These are phyloP conservation scores for Mimosa pudica DNA, from an alignment of 306 rosid genomes.

Conservation along the genomic window DNA sequence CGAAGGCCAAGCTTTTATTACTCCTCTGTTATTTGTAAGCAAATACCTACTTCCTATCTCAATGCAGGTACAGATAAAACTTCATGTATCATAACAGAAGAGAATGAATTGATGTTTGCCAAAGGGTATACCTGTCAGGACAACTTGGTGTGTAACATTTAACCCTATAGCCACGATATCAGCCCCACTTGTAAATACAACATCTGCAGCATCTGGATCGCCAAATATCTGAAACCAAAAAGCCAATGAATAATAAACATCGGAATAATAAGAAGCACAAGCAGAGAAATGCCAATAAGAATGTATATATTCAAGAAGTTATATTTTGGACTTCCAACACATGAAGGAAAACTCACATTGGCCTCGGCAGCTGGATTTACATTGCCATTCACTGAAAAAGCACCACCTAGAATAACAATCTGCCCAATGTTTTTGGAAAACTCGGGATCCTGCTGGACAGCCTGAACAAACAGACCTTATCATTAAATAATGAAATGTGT, in stretches of 20 bases:
- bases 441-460: constrained; percentile 78
- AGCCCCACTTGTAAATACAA: constrained; percentile 85
- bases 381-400: constrained; percentile 90
- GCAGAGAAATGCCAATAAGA: background rate
- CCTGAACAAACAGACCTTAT: constrained; percentile 47
- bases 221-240: constrained; percentile 67
- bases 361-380: constrained; percentile 97
- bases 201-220: constrained; percentile 96
- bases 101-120: background rate
- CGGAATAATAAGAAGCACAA: background rate
- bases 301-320: background rate
- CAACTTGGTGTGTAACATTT: constrained; percentile 91
- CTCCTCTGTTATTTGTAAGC: background rate
- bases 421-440: constrained; percentile 69
- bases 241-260: background rate
- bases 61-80: background rate
- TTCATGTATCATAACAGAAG: background rate
- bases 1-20: background rate
- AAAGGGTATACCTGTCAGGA: constrained; percentile 60
- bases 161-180: constrained; percentile 78
- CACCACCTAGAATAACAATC: constrained; percentile 88
- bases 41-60: background rate
- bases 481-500: constrained; percentile 26
- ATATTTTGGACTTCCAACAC: constrained; percentile 13
- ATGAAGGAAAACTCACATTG: constrained; percentile 53